A percentile compares a stretch with the other conserved stretches of the same genome.
phyloP scores from a whole-genome alignment of 129 eudicot species.

The Lactuca saligna region DNA sequence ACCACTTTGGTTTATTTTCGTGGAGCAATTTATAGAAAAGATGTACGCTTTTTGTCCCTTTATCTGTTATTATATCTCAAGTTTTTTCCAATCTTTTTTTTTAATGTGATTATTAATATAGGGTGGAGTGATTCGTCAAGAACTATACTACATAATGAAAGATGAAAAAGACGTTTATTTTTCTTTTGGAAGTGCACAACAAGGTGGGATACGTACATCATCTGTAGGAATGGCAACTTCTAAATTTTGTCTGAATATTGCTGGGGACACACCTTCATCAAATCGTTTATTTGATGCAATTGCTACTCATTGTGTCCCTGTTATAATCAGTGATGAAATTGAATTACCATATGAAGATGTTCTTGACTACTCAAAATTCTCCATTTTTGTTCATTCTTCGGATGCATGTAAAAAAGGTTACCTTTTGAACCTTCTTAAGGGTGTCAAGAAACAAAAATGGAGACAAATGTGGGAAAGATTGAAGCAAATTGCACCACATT shows the following conservation, averaged over 20 bases:
- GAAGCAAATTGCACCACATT: conserved; percentile 47
- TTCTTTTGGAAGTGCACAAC: conserved; percentile 47
- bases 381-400: conserved; percentile 48
- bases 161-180: conserved; percentile 68
- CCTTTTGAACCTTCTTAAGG: conserved; percentile 59
- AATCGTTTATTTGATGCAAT: conserved; percentile 81
- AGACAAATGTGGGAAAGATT: conserved; percentile 65
- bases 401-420: conserved; percentile 50
- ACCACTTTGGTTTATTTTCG: conserved; percentile 64
- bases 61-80: background rate
- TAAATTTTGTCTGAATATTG: conserved; percentile 74
- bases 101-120: conserved; percentile 15
- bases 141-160: conserved; percentile 60
- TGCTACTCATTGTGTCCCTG: conserved; percentile 71
- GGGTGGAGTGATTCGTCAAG: conserved; percentile 79
- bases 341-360: conserved; percentile 75
- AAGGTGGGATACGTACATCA: conserved; percentile 48
- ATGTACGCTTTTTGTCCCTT: conserved; percentile 40
- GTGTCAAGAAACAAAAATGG: conserved; percentile 51
- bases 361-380: conserved; percentile 62
- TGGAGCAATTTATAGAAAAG: conserved; percentile 75
- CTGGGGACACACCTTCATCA: conserved; percentile 83
- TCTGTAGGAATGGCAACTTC: conserved; percentile 66
- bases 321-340: conserved; percentile 26
- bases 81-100: background rate